Conservation (phyloP, 2,329 filamentous ascomycete genomes). For the Phialocephala sp. region DNA sequence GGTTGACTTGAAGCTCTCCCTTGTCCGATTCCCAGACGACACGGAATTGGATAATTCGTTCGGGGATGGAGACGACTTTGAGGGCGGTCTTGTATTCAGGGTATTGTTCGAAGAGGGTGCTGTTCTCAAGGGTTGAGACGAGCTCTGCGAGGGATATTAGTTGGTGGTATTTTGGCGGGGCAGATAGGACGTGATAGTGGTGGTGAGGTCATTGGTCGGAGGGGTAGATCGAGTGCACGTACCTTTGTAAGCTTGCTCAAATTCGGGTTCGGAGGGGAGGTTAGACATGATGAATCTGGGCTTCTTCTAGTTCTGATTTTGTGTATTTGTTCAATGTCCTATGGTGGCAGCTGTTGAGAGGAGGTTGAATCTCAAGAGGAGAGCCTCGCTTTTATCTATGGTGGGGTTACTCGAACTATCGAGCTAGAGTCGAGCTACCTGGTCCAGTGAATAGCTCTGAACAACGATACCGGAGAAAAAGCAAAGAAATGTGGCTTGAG, state of each 20-base stretch:
- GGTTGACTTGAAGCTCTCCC: constrained; percentile 87
- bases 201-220: constrained; percentile 14
- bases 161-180: not conserved
- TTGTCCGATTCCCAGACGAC: constrained; percentile 97
- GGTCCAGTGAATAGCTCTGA: constrained; percentile 2
- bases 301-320: constrained; percentile 14
- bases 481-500: constrained; percentile 9
- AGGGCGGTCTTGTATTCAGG: constrained; percentile 94
- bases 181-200: constrained; percentile 26
- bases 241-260: constrained; percentile 98
- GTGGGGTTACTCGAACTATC: constrained; percentile 6
- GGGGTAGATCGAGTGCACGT: constrained; percentile 41
- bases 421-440: not conserved
- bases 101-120: constrained; percentile 89
- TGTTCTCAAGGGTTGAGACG: constrained; percentile 91
- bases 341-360: not conserved
- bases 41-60: constrained; percentile 96
- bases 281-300: constrained; percentile 69
- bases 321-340: constrained; percentile 6
- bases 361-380: not conserved
- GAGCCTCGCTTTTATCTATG: constrained; percentile 14
- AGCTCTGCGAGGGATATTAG: constrained; percentile 70
- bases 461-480: constrained; percentile 11
- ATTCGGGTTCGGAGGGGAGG: constrained; percentile 89
- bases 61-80: constrained; percentile 84